phyloP scores from a whole-genome alignment of 2,329 filamentous ascomycete genomes.

The Aphanocladium album region DNA sequence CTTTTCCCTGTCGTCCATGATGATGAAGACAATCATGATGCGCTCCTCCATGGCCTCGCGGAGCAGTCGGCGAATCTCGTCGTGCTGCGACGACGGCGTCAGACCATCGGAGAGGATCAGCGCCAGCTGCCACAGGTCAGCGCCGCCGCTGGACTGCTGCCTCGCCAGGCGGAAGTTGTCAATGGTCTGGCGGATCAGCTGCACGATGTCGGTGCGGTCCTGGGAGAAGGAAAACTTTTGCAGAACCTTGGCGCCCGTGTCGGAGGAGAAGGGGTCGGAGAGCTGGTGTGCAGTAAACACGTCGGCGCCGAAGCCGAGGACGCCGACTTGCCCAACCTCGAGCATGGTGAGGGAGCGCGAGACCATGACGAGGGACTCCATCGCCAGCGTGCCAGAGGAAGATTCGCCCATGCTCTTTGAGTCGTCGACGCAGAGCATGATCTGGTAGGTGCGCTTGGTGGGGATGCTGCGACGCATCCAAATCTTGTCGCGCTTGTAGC shows the following conservation, averaged over 20 bases:
- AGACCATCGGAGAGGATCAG: constrained; percentile 92
- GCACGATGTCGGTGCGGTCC: constrained; percentile 77
- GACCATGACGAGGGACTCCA: constrained; percentile 91
- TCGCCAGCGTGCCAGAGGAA: constrained; percentile 71
- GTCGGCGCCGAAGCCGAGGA: constrained; percentile 81
- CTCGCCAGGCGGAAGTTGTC: constrained; percentile 76
- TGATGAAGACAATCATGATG: constrained; percentile 97
- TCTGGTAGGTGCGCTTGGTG: constrained; percentile 92
- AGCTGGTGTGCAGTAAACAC: constrained; percentile 85
- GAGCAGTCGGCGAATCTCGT: constrained; percentile 73
- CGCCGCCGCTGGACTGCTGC: constrained; percentile 47
- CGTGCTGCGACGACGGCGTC: constrained; percentile 76
- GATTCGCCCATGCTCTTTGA: constrained; percentile 87
- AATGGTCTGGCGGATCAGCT: constrained; percentile 71
- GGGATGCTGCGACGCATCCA: constrained; percentile 95
- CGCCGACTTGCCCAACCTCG: constrained; percentile 87
- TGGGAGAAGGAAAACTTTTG: constrained; percentile 82
- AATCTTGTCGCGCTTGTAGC: constrained; percentile 99
- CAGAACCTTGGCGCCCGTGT: constrained; percentile 75
- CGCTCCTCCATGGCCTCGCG: constrained; percentile 85
- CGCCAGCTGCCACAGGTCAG: constrained; percentile 91
- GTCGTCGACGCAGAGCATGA: constrained; percentile 95
- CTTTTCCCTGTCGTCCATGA: constrained; percentile 66
- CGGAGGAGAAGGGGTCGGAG: constrained; percentile 69
- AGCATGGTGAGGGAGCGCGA: constrained; percentile 84